These are phyloP conservation scores for Skeletonema grethae DNA, from an alignment of 108 stramenopile species.

Conservation along the genomic window DNA sequence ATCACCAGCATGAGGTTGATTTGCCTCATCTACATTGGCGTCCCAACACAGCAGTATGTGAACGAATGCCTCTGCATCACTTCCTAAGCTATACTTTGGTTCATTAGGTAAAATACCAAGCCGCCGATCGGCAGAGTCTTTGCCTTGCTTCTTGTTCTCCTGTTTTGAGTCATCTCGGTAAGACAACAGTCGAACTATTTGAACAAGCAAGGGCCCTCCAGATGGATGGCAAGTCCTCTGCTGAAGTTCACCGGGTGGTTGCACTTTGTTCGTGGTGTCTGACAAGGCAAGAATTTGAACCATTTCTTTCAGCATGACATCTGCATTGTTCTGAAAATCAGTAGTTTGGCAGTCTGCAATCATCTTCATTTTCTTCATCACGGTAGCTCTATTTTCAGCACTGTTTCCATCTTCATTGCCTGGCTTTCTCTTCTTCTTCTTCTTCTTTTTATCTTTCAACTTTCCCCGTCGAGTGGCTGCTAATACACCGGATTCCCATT, in stretches of 20 bases:
- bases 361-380: conserved; percentile 18
- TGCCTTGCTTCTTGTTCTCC: conserved; percentile 9
- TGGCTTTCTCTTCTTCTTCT: conserved; percentile 51
- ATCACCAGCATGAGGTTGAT: conserved; percentile 62
- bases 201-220: conserved; percentile 79
- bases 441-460: conserved; percentile 68
- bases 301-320: conserved; percentile 43
- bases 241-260: conserved; percentile 65
- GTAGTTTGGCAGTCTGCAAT: conserved; percentile 34
- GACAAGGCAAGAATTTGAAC: conserved; percentile 21
- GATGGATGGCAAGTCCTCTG: conserved; percentile 72
- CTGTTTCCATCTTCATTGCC: conserved; percentile 24
- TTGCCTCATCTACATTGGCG: conserved; percentile 19
- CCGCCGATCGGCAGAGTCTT: conserved; percentile 48
- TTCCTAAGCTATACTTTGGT: conserved; percentile 59
- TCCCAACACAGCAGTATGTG: conserved; percentile 77
- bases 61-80: conserved; percentile 63
- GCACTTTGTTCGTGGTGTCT: conserved; percentile 12
- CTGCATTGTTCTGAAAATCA: conserved; percentile 42
- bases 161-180: conserved; percentile 38
- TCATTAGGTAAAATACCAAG: conserved; percentile 59
- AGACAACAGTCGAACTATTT: conserved; percentile 70
- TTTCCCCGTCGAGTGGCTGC: conserved; percentile 61
- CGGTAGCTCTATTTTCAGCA: conserved; percentile 41
- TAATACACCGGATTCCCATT: conserved; percentile 44